Evolutionary conservation across 192 early-diverging fungal species (phyloP).

Genomic region (Spizellomyces sp.): DNA sequence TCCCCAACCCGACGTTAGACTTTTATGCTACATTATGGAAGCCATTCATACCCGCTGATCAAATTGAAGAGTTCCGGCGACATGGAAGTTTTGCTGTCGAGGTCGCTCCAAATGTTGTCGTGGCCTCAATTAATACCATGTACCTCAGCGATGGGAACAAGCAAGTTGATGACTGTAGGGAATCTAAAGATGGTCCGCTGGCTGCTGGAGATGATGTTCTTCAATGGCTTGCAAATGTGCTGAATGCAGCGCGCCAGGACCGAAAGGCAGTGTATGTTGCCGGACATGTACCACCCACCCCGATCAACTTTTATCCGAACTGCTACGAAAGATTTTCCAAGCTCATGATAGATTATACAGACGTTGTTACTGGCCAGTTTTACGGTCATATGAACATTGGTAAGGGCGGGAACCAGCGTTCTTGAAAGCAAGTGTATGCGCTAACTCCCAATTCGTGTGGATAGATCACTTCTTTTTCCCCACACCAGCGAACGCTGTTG

Average conservation of each 20-base stretch:
- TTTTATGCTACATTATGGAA: slow-evolving; percentile 36
- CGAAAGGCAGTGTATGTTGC: slow-evolving; percentile 28
- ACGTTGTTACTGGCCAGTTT: slow-evolving; percentile 39
- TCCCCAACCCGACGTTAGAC: slow-evolving; percentile 28
- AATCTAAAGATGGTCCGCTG: neutral
- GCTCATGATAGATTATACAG: slow-evolving; percentile 32
- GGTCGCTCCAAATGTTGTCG: neutral
- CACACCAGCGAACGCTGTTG: slow-evolving; percentile 1
- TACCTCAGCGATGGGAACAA: slow-evolving; percentile 36
- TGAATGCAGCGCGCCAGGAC: slow-evolving; percentile 16
- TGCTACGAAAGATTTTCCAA: slow-evolving; percentile 32
- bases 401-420: slow-evolving; percentile 15
- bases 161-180: slow-evolving; percentile 29
- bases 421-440: neutral
- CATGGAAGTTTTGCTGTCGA: slow-evolving; percentile 32
- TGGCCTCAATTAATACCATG: slow-evolving; percentile 43
- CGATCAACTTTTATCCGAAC: slow-evolving; percentile 23
- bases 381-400: slow-evolving; percentile 49
- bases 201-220: slow-evolving; percentile 31
- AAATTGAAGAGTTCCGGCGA: slow-evolving; percentile 15
- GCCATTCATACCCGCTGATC: slow-evolving; percentile 31
- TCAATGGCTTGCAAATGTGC: slow-evolving; percentile 30
- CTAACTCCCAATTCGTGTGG: no score
- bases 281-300: slow-evolving; percentile 44
- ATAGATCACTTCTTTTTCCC: slow-evolving; percentile 45